A percentile compares a stretch with the other conserved stretches of the same genome.
phyloP scores from a whole-genome alignment of 2,329 filamentous ascomycete genomes.

The Nemania bipapillata region DNA sequence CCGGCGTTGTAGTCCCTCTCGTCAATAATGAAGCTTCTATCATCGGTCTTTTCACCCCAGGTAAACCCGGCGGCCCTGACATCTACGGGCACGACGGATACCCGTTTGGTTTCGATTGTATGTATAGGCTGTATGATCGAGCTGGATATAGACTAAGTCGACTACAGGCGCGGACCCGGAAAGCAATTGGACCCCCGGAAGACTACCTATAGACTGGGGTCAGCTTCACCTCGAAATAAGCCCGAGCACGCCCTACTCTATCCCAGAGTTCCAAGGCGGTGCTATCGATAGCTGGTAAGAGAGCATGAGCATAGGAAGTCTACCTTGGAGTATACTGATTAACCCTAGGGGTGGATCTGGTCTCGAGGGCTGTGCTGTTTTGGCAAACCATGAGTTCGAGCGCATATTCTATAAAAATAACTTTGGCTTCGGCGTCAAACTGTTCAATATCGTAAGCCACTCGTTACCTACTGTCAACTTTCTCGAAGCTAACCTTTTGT shows the following conservation, averaged over 20 bases:
- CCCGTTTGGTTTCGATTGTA: slow-evolving; percentile 68
- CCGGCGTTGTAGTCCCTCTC: slow-evolving; percentile 77
- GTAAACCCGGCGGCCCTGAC: slow-evolving; percentile 32
- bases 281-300: slow-evolving; percentile 36
- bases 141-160: background rate
- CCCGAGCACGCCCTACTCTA: slow-evolving; percentile 42
- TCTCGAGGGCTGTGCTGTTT: slow-evolving; percentile 69
- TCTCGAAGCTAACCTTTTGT: background rate
- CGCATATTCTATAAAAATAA: slow-evolving; percentile 84
- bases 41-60: slow-evolving; percentile 32
- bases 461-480: background rate
- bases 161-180: slow-evolving; percentile 59
- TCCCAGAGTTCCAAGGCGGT: slow-evolving; percentile 72
- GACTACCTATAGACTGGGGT: slow-evolving; percentile 27
- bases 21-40: slow-evolving; percentile 56
- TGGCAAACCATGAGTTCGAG: slow-evolving; percentile 78
- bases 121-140: slow-evolving; percentile 3
- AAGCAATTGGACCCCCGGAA: slow-evolving; percentile 40
- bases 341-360: slow-evolving; percentile 80
- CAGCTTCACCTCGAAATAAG: slow-evolving; percentile 39
- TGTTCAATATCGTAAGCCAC: slow-evolving; percentile 67
- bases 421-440: slow-evolving; percentile 61
- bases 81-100: slow-evolving; percentile 69
- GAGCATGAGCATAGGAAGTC: background rate
- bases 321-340: slow-evolving; percentile 70